Conservation (phyloP, 2,329 filamentous ascomycete species). For the Thyridium curvatum region DNA sequence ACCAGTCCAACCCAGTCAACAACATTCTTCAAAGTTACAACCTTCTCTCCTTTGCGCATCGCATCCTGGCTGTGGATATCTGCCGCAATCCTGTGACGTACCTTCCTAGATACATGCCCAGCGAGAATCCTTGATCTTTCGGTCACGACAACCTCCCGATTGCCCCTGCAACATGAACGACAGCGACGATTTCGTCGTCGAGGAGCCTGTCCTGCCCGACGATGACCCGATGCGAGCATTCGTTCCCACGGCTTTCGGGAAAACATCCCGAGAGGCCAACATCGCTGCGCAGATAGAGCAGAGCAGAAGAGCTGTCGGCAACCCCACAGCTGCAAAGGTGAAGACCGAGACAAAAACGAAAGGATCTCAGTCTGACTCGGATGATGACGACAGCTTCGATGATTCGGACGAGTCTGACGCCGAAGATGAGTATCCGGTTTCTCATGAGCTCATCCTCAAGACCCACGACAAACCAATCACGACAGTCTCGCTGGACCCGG, state of each 20-base stretch:
- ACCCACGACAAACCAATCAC: constrained; percentile 88
- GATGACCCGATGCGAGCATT: constrained; percentile 72
- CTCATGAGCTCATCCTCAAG: constrained; percentile 87
- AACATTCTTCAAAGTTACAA: too few species aligned
- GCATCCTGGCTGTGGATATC: too few species aligned
- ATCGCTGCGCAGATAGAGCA: constrained; percentile 75
- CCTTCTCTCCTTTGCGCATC: too few species aligned
- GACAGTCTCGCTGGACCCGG: constrained; percentile 74
- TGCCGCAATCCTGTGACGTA: too few species aligned
- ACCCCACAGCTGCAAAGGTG: constrained; percentile 22
- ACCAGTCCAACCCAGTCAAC: too few species aligned
- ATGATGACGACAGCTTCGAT: constrained; percentile 37
- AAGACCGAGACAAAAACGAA: constrained; percentile 16
- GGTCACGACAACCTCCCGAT: background rate
- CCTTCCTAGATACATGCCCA: too few species aligned
- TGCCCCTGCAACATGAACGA: constrained; percentile 42
- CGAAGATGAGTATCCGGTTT: constrained; percentile 84
- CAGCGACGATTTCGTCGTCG: constrained; percentile 53
- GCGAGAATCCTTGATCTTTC: background rate
- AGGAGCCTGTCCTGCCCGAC: constrained; percentile 44
- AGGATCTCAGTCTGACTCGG: constrained; percentile 18
- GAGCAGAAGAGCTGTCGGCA: constrained; percentile 55
- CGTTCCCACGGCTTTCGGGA: constrained; percentile 79
- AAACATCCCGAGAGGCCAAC: constrained; percentile 67
- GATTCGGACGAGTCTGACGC: constrained; percentile 61